A percentile compares a stretch with the other conserved stretches of the same genome.
Conservation (phyloP, 306 rosid genomes). For the Carpinus fangiana region DNA sequence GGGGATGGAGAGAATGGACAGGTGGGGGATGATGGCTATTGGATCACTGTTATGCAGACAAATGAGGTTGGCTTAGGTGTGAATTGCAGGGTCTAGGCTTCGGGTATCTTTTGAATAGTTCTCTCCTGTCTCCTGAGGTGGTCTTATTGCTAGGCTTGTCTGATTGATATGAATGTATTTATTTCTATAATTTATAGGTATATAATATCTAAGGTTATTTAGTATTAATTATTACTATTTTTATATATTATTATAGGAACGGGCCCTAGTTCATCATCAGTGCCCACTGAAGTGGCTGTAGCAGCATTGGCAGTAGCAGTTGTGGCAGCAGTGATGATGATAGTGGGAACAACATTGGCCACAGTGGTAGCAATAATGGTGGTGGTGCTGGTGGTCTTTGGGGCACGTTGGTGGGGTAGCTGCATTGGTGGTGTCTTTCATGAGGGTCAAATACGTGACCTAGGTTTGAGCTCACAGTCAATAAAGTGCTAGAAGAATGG, state of each 20-base stretch:
- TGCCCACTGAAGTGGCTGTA: constrained; percentile 73
- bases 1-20: too few relatives aligned
- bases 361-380: constrained; percentile 60
- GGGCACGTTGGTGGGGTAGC: constrained; percentile 81
- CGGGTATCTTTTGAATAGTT: background rate
- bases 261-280: constrained; percentile 65
- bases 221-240: constrained; percentile 53
- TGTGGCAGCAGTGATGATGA: constrained; percentile 70
- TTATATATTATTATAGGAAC: constrained; percentile 79
- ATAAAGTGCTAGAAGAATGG: constrained; percentile 31
- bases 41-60: background rate
- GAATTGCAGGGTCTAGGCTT: background rate
- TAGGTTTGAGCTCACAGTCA: constrained; percentile 51
- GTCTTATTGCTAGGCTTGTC: background rate
- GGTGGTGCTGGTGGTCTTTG: constrained; percentile 75
- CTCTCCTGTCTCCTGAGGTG: background rate
- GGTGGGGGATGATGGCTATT: background rate
- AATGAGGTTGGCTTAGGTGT: background rate
- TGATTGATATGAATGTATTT: background rate
- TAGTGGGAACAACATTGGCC: constrained; percentile 64
- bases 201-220: background rate
- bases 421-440: constrained; percentile 52
- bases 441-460: constrained; percentile 55
- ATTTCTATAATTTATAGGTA: background rate
- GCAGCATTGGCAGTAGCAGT: constrained; percentile 76